Percentiles rank a stretch among this genome's conserved stretches.
phyloP scores from a whole-genome alignment of 2,329 filamentous ascomycete species.

The Pseudocercospora fuligena region DNA sequence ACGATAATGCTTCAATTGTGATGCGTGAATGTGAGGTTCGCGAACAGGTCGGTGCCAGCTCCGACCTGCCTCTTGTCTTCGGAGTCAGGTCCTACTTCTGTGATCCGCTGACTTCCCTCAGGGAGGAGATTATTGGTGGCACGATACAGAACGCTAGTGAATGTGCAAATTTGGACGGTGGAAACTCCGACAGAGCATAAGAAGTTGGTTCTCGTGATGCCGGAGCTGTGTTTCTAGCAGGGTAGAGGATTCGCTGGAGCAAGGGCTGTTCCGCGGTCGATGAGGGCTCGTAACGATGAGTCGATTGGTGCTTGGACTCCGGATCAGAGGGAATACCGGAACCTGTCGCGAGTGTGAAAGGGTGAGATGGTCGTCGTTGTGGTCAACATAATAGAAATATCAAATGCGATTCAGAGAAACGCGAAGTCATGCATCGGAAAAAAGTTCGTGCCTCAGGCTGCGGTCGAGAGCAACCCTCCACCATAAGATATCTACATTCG shows the following conservation, averaged over 20 bases:
- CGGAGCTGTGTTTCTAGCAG: background rate
- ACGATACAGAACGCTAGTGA: background rate
- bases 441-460: background rate
- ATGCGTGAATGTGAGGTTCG: background rate
- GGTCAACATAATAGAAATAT: too few species aligned
- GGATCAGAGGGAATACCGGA: background rate
- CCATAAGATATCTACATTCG: slow-evolving; percentile 2
- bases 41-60: background rate
- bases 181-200: background rate
- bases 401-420: background rate
- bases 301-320: background rate
- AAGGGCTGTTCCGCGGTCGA: background rate
- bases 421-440: background rate
- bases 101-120: background rate
- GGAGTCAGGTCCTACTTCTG: background rate
- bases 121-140: background rate
- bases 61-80: background rate
- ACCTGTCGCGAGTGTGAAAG: too few species aligned
- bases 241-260: background rate
- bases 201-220: background rate
- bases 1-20: background rate
- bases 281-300: background rate
- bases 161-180: background rate
- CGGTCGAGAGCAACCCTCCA: background rate
- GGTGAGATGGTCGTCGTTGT: background rate